Evolutionary conservation across 345 rosid genomes (phyloP), one percentile per base, ranked within the genome.

Genomic region (Psidium friedrichsthalianum): DNA sequence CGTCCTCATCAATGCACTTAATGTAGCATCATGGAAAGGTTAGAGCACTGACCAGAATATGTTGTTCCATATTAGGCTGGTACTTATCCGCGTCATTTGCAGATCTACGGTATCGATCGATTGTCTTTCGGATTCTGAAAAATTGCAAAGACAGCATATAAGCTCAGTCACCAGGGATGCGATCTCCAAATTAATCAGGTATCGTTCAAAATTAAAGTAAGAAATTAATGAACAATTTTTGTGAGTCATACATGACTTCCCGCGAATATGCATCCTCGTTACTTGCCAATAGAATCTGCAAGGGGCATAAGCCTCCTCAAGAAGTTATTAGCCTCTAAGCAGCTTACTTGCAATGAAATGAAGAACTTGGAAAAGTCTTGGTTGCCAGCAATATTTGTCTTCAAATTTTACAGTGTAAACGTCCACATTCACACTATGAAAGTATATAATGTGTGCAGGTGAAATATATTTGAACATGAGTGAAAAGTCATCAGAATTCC

Each of bases 91-190:
- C 86, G 27, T 91, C 91, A 59, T 82, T 87, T 47, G 86, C 83
- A 86, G 86, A 64, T 40, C 85, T 88, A 3, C 6, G 40, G 84
- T 93, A 93, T 83, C 95, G 90, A 16, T 93, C 91, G 47, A 93
- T 84, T 1, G 90, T 92, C 82, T 83, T 87, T 51, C 87, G 86
- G 86, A 90, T 86, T 54, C 95, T 95, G 90, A 74, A 85, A 52
- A 47, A 86, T 56, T 24, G 14, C 13, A 84, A 82, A 82, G 58
- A 61, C 74, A 29, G 42, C 74, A 27, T 13, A 61, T 29, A 11
- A 61, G 74, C 74, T 32, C 11, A 1, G 74, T 11, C 40, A 59
- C 69, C 18, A 2, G 69, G 69, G 13, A 59, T 13, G 69, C 69
- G n/a, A 6, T n/a, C 69, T 59, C 36, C 69, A 59, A n/a, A n/a